Evolutionary conservation across 768 basidiomycete genomes (phyloP), one percentile per base, ranked within the genome.

Genomic region (Russula ochroleuca): DNA sequence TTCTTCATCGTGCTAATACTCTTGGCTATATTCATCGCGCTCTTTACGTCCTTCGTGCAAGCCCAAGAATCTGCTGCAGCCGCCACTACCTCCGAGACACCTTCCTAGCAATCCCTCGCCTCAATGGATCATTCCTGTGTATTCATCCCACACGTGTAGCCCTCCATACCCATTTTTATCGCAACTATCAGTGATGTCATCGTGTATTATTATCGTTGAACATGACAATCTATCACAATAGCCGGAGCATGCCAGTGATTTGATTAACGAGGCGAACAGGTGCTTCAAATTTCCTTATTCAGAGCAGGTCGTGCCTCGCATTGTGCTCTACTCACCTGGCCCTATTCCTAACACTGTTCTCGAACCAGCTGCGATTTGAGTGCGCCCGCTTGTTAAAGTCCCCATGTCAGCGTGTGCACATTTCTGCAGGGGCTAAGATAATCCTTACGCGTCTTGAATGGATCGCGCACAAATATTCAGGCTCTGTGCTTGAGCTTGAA

Each of bases 281-380:
- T 0, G 83, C 94, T 76, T 31, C 38, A 28, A 43, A 38, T 28
- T 21, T 21, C 38, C 31, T 11, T 15, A 13, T 19, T 64, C 33
- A 65, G 59, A 31, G 23, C n/a, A 35, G 31, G 14, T 35, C 19
- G 62, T 31, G 48, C 41, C 33, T 35, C 50, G 35, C 23, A 47
- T 2, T 17, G 14, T 28, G 9, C 17, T 15, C n/a, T 8, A 71
- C 80, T 73, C 63, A 86, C 89, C 85, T 64, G 93, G 93, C 19
- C 94, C 93, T 69, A 97, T 90, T 6, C 88, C 96, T 21, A 99
- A 81, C 3, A 97, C 91, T 0, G 93, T 95, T 38, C 86, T 81
- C 11, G 88, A 85, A 2, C 92, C 92, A 19, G 88, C 83, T 15
- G 84, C 90, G 40, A 94, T 85, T 70, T 95, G 89, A n/a, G 92